phyloP scores from a whole-genome alignment of 768 basidiomycete genomes.

The Hericium coralloides region DNA sequence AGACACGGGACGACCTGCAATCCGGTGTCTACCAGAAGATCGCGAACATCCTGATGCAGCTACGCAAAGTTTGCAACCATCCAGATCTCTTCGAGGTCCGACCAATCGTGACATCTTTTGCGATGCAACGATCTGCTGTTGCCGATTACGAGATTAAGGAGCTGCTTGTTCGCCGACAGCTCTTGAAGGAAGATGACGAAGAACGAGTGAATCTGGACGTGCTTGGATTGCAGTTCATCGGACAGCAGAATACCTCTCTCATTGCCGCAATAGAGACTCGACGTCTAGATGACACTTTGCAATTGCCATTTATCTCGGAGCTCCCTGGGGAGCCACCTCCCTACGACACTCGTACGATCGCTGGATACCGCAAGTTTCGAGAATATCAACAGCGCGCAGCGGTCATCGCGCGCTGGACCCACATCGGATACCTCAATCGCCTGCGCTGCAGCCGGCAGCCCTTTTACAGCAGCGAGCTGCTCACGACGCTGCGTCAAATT shows the following conservation, averaged over 20 bases:
- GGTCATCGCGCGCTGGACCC: slow-evolving; percentile 53
- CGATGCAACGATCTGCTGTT: slow-evolving; percentile 63
- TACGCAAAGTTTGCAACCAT: slow-evolving; percentile 94
- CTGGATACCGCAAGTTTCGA: slow-evolving; percentile 52
- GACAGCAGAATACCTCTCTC: slow-evolving; percentile 42
- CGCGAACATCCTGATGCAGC: slow-evolving; percentile 95
- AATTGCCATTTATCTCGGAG: slow-evolving; percentile 44
- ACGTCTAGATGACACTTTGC: slow-evolving; percentile 49
- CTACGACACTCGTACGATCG: slow-evolving; percentile 64
- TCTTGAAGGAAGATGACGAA: slow-evolving; percentile 46
- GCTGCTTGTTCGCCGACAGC: slow-evolving; percentile 67
- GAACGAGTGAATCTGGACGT: slow-evolving; percentile 52
- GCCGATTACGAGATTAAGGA: slow-evolving; percentile 85
- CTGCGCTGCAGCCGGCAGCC: slow-evolving; percentile 46
- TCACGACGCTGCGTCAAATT: slow-evolving; percentile 31
- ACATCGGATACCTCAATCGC: slow-evolving; percentile 66
- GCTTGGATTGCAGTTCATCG: slow-evolving; percentile 56
- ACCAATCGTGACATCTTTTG: slow-evolving; percentile 72
- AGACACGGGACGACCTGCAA: slow-evolving; percentile 72
- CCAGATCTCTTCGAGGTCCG: slow-evolving; percentile 89
- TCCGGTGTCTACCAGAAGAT: slow-evolving; percentile 86
- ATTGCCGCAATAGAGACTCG: slow-evolving; percentile 45
- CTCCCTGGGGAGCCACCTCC: slow-evolving; percentile 58
- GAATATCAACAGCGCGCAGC: slow-evolving; percentile 38
- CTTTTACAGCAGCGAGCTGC: slow-evolving; percentile 25